phyloP scores from a whole-genome alignment of 192 early-diverging fungal genomes.

The Gryganskiella cystojenkinii region DNA sequence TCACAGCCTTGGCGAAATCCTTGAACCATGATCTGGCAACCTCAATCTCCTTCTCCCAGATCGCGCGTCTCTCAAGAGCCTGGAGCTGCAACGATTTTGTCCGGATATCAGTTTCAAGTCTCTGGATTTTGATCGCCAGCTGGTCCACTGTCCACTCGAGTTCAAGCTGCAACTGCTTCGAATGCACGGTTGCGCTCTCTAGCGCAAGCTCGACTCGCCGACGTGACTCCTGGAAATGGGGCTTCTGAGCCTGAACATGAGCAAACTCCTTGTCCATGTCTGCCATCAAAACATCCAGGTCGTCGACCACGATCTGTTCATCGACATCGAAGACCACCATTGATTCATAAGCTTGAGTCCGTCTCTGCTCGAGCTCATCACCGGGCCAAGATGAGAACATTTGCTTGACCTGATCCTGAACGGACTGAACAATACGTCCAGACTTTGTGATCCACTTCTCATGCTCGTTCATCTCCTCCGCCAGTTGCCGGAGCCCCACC shows the following conservation, averaged over 20 bases:
- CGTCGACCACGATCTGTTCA: slow-evolving; percentile 44
- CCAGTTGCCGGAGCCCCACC: slow-evolving; percentile 26
- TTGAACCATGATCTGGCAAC: slow-evolving; percentile 45
- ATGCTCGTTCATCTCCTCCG: slow-evolving; percentile 33
- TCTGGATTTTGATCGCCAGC: slow-evolving; percentile 21
- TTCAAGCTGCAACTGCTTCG: slow-evolving; percentile 39
- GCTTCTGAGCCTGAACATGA: slow-evolving; percentile 28
- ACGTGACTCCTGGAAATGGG: slow-evolving; percentile 11
- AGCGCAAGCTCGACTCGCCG: slow-evolving; percentile 20
- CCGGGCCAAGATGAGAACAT: slow-evolving; percentile 52
- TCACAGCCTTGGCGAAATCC: slow-evolving; percentile 51
- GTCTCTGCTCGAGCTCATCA: slow-evolving; percentile 37
- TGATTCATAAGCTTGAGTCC: slow-evolving; percentile 11
- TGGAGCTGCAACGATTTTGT: slow-evolving; percentile 28
- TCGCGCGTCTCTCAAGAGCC: slow-evolving; percentile 33
- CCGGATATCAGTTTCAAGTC: slow-evolving; percentile 36
- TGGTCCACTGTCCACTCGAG: slow-evolving; percentile 31
- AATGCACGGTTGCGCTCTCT: slow-evolving; percentile 23
- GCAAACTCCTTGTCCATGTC: slow-evolving; percentile 44
- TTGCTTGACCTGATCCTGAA: slow-evolving; percentile 40
- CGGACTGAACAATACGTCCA: slow-evolving; percentile 24
- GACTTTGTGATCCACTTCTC: slow-evolving; percentile 26
- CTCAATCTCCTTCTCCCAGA: slow-evolving; percentile 50
- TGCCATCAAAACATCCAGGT: slow-evolving; percentile 36
- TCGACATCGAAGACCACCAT: slow-evolving; percentile 52